Percentiles rank a stretch among this genome's conserved stretches.
Conservation (phyloP, 352 stramenopile species). For the Salisapilia sapeloensis region DNA sequence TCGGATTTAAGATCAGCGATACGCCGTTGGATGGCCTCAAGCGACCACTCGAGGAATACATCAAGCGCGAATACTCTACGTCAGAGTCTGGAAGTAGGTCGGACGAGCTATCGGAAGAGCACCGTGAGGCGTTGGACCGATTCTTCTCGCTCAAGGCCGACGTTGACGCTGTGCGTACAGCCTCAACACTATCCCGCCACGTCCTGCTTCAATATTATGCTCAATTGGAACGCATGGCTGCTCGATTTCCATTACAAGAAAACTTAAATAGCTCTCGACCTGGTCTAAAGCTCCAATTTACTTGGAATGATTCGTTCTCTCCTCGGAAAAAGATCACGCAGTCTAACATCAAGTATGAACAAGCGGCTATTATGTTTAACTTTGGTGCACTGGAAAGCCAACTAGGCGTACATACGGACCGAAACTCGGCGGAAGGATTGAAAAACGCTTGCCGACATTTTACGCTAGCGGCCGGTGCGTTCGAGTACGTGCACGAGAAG, state of each 20-base stretch:
- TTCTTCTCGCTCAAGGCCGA: constrained; percentile 41
- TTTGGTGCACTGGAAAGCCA: constrained; percentile 67
- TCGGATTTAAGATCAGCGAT: constrained; percentile 63
- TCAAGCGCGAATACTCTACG: constrained; percentile 46
- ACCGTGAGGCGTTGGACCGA: constrained; percentile 19
- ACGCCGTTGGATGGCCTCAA: constrained; percentile 14
- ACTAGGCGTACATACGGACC: constrained; percentile 62
- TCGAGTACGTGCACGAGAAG: constrained; percentile 36
- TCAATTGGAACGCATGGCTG: constrained; percentile 43
- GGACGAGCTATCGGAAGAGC: constrained; percentile 2
- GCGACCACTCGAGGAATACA: constrained; percentile 44
- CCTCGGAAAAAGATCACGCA: constrained; percentile 70
- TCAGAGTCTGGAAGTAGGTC: constrained; percentile 1
- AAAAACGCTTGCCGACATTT: constrained; percentile 76
- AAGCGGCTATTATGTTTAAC: constrained; percentile 79
- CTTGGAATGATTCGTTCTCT: constrained; percentile 86
- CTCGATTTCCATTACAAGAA: constrained; percentile 34
- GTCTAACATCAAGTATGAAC: constrained; percentile 49
- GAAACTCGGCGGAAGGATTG: constrained; percentile 49
- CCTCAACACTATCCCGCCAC: constrained; percentile 40
- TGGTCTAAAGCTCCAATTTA: constrained; percentile 48
- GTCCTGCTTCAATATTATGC: constrained; percentile 64
- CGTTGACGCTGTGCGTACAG: constrained; percentile 50
- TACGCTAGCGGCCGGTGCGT: constrained; percentile 66
- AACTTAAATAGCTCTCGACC: constrained; percentile 4